Evolutionary conservation across 2,329 filamentous ascomycete genomes (phyloP).

Genomic region (Aciculosporium take): DNA sequence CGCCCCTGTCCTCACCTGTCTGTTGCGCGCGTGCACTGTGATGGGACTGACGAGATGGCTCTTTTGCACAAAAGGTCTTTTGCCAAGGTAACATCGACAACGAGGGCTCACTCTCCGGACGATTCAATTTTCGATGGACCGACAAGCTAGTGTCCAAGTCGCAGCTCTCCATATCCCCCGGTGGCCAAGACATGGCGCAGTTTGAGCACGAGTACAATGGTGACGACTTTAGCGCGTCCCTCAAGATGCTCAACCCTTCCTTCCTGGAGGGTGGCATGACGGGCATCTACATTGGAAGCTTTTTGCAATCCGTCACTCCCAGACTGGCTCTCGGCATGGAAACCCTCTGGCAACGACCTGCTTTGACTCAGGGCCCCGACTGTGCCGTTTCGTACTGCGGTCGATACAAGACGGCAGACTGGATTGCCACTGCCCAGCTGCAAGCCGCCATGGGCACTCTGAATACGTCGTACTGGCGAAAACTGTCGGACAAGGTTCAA

Average conservation of each 20-base stretch:
- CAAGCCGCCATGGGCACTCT: conserved; percentile 70
- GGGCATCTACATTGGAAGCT: conserved; percentile 90
- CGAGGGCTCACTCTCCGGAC: conserved; percentile 70
- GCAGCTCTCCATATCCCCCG: conserved; percentile 70
- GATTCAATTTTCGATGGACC: conserved; percentile 88
- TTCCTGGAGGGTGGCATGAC: conserved; percentile 82
- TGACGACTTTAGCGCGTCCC: conserved; percentile 77
- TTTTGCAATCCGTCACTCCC: conserved; percentile 84
- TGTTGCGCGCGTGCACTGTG: no score
- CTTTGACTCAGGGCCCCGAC: conserved; percentile 76
- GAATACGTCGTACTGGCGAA: conserved; percentile 87
- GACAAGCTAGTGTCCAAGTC: conserved; percentile 71
- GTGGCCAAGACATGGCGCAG: conserved; percentile 74
- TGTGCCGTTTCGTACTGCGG: conserved; percentile 79
- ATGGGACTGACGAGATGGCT: not conserved
- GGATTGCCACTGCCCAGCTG: conserved; percentile 83
- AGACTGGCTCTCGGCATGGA: conserved; percentile 79
- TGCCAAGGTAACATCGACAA: conserved; percentile 93
- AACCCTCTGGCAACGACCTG: conserved; percentile 82
- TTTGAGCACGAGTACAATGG: conserved; percentile 94
- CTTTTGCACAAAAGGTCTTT: conserved; percentile 60
- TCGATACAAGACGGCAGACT: conserved; percentile 82
- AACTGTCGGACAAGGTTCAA: conserved; percentile 86
- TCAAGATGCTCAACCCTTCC: conserved; percentile 95
- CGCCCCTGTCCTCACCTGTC: not conserved